phyloP scores from a whole-genome alignment of 306 rosid species.

The Acmispon strigosus region DNA sequence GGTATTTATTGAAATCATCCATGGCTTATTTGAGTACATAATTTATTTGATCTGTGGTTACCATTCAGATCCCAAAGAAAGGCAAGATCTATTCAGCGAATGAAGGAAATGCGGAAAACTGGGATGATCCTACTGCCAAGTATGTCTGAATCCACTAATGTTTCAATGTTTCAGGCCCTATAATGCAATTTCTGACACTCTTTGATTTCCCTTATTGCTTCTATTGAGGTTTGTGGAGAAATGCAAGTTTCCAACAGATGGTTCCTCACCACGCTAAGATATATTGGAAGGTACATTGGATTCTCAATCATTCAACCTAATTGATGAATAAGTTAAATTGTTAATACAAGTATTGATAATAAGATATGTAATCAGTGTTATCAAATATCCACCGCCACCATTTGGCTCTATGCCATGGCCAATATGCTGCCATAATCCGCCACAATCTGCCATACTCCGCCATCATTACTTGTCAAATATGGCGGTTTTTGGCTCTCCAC shows the following conservation, averaged over 20 bases:
- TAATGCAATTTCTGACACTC: not conserved
- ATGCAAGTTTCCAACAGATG: slow-evolving; percentile 75
- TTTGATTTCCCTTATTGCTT: not conserved
- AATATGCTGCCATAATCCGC: too few species aligned
- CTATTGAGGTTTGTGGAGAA: slow-evolving; percentile 55
- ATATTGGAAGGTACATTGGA: slow-evolving; percentile 62
- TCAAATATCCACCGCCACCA: too few species aligned
- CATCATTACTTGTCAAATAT: too few species aligned
- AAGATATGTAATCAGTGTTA: too few species aligned
- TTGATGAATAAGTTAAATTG: not conserved
- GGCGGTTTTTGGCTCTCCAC: too few species aligned
- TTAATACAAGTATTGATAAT: not conserved
- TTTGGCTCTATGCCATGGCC: too few species aligned
- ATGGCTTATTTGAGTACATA: not conserved
- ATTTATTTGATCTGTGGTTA: slow-evolving; percentile 2
- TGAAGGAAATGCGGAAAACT: slow-evolving; percentile 84
- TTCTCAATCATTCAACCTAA: not conserved
- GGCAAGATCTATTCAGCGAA: slow-evolving; percentile 85
- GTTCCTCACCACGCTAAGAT: slow-evolving; percentile 68
- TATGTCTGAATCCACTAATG: slow-evolving; percentile 19
- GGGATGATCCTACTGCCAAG: slow-evolving; percentile 74
- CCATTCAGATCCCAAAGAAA: slow-evolving; percentile 58
- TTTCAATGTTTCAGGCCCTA: not conserved
- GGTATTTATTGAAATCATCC: not conserved
- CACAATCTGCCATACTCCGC: too few species aligned